phyloP scores from a whole-genome alignment of 371 early-diverging fungal genomes.

The Syncephalastrum contaminatum region DNA sequence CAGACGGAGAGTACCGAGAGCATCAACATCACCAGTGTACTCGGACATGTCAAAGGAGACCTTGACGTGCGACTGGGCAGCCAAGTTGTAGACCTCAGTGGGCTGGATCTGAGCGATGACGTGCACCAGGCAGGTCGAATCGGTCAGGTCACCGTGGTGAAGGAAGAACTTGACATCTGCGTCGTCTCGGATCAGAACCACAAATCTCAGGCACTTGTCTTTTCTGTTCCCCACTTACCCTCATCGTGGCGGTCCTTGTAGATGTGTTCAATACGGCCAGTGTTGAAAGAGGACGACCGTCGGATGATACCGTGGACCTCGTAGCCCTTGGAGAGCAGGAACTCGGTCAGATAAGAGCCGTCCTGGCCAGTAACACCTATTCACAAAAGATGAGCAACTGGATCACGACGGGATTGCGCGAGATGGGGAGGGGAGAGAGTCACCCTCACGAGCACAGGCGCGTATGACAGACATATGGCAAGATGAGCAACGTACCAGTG shows the following conservation, averaged over 20 bases:
- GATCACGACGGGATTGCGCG: no score
- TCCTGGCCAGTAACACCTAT: conserved; percentile 86
- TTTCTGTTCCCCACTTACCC: conserved; percentile 33
- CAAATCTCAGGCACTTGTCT: neutral
- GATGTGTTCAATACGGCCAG: conserved; percentile 80
- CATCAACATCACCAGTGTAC: conserved; percentile 88
- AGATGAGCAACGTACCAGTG: conserved; percentile 44
- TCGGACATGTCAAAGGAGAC: conserved; percentile 88
- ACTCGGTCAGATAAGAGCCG: conserved; percentile 79
- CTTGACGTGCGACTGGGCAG: conserved; percentile 78
- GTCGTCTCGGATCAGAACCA: neutral
- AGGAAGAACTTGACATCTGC: conserved; percentile 70
- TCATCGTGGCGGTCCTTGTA: conserved; percentile 70
- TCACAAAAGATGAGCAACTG: neutral
- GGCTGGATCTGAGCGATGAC: conserved; percentile 75
- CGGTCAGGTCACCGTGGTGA: conserved; percentile 84
- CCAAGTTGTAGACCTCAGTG: conserved; percentile 77
- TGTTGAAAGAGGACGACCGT: conserved; percentile 84
- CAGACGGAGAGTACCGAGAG: conserved; percentile 76
- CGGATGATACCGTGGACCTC: conserved; percentile 86
- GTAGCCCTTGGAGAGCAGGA: conserved; percentile 76
- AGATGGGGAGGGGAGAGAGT: no score
- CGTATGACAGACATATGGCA: no score
- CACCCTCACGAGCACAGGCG: neutral
- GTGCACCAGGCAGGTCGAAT: conserved; percentile 74